Percentiles rank a stretch among this genome's conserved stretches.
Conservation (phyloP, 306 rosid genomes). For the Ammopiptanthus mongolicus region DNA sequence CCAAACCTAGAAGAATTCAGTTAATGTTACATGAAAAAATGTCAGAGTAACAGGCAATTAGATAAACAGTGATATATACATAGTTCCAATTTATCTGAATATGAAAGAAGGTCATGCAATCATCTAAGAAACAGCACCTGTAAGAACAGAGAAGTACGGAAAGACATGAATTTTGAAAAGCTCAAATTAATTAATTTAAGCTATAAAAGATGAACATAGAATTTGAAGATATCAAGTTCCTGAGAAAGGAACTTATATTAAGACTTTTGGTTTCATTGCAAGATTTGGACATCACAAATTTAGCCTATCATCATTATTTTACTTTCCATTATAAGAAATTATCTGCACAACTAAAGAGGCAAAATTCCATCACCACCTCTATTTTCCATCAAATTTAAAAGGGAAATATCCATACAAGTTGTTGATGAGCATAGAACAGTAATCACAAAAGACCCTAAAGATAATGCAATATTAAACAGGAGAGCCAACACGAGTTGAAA, state of each 20-base stretch:
- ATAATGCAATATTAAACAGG: conserved; percentile 5
- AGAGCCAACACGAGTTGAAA: background rate
- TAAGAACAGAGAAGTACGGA: conserved; percentile 6
- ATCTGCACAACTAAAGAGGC: background rate
- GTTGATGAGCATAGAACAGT: background rate
- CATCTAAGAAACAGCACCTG: background rate
- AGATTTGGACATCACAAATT: background rate
- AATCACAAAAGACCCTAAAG: background rate
- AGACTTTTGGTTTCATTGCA: conserved; percentile 9
- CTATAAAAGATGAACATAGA: background rate
- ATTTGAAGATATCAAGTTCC: conserved; percentile 9
- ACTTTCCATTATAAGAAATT: conserved; percentile 8
- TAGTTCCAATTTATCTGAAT: conserved; percentile 3
- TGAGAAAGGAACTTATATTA: conserved; percentile 1
- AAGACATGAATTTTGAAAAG: conserved; percentile 3
- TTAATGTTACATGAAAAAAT: conserved; percentile 10
- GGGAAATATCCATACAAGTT: background rate
- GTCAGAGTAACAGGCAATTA: background rate
- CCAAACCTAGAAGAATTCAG: conserved; percentile 60
- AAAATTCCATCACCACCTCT: background rate
- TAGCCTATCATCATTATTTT: background rate
- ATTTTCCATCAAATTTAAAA: conserved; percentile 11
- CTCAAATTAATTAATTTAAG: background rate
- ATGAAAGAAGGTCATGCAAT: conserved; percentile 4
- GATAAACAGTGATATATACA: background rate